phyloP scores from a whole-genome alignment of 805 yeast genomes.

The Kuraishia capsulata region DNA sequence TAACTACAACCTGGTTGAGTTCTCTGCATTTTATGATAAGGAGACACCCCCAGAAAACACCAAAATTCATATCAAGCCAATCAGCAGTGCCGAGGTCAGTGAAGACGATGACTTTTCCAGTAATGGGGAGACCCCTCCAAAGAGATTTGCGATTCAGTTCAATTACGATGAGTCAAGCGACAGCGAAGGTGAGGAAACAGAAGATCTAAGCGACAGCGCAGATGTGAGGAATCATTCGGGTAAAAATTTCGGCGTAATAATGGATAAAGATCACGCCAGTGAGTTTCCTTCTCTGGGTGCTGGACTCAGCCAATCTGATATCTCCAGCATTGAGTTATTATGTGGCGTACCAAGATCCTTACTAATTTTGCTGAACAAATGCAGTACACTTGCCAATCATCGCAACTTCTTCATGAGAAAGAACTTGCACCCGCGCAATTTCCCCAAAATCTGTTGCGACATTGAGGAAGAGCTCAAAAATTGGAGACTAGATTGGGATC shows the following conservation, averaged over 20 bases:
- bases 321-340: no score
- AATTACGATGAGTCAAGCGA: slow-evolving; percentile 1
- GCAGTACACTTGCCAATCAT: slow-evolving; percentile 40
- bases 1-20: slow-evolving; percentile 18
- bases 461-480: slow-evolving; percentile 36
- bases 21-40: slow-evolving; percentile 15
- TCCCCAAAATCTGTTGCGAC: slow-evolving; percentile 47
- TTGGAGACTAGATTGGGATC: slow-evolving; percentile 39
- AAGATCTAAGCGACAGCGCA: no score
- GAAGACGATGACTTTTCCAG: slow-evolving; percentile 8
- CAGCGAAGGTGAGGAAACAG: slow-evolving; percentile 5
- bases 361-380: slow-evolving; percentile 34
- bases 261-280: no score
- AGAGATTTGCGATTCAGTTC: not conserved
- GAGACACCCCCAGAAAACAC: slow-evolving; percentile 12
- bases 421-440: slow-evolving; percentile 40
- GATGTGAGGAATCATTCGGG: no score
- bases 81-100: not conserved
- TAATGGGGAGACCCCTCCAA: slow-evolving; percentile 5
- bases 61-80: slow-evolving; percentile 17
- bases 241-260: slow-evolving; percentile 5
- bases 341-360: no score
- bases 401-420: slow-evolving; percentile 34
- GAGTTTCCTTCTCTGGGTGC: no score
- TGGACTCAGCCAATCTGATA: no score